Base-by-base conservation (phyloP, 768 basidiomycete genomes). In the Gloeopeniophorella convolvens region DNA sequence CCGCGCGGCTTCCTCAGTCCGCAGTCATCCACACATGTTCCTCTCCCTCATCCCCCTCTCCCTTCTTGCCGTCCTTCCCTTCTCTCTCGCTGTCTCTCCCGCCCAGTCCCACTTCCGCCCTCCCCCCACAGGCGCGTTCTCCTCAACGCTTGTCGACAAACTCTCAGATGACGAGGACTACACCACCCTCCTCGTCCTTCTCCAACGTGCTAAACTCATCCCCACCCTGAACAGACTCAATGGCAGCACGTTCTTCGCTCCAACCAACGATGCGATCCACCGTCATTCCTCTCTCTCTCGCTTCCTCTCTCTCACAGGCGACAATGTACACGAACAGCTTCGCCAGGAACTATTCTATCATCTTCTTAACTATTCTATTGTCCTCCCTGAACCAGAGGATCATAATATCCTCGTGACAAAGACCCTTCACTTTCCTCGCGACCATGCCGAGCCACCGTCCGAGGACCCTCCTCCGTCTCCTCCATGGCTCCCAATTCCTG, bases 271-370 rank as follows among this genome's bases (percentile, higher is more conserved):
- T 51, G 96, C 96, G 28, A 79, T 94, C 57, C 67, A 78, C 55
- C 75, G 72, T 23, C 72, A 81, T 55, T 55, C 63, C 53, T 15
- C 52, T 71, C 11, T 73, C 71, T 70, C 54, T 58, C 31, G 48
- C 35, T 41, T 64, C 65, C 31, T 57, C 78, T 21, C 64, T 72
- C 59, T 64, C 39, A 60, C 79, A 31, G 73, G 73, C 20, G 93
- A 94, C 68, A 97, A 97, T 64, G 71, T 93, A 26, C 79, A 90
- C 50, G 82, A 88, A 60, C 71, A 79, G 51, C 78, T 98, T 37
- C 78, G 95, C 45, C 93, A 96, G 61, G 85, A 94, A 61, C 75
- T 99, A 45, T 83, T 97, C 61, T 98, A 98, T 65, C 96, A 98
- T 66, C 68, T 97, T 37, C 73, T 98, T 58, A 96, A 98, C 66